Evolutionary conservation across 768 basidiomycete species (phyloP).

Genomic region (Russula abietina): DNA sequence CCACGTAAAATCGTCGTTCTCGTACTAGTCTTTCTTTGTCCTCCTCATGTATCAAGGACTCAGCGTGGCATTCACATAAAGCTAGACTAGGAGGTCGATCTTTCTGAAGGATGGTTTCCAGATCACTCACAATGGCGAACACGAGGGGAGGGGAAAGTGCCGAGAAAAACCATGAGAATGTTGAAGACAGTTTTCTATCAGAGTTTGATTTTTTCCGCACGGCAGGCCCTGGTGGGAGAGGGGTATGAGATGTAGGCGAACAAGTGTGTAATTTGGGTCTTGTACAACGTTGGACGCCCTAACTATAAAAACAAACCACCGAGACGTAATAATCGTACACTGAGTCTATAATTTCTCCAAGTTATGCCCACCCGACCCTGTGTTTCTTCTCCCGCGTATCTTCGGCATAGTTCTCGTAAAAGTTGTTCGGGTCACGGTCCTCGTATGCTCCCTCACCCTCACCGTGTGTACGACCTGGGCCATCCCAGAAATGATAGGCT

Average conservation of each 20-base stretch:
- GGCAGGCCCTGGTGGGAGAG: too few species aligned
- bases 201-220: too few species aligned
- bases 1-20: slow-evolving; percentile 53
- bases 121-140: background rate
- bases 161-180: background rate
- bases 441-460: slow-evolving; percentile 31
- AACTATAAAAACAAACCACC: background rate
- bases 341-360: background rate
- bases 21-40: slow-evolving; percentile 65
- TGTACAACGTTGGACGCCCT: background rate
- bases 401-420: slow-evolving; percentile 81
- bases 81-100: slow-evolving; percentile 53
- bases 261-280: background rate
- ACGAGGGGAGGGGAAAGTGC: background rate
- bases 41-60: slow-evolving; percentile 55
- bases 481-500: slow-evolving; percentile 90
- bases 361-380: slow-evolving; percentile 3
- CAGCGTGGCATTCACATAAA: slow-evolving; percentile 50
- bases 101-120: slow-evolving; percentile 30
- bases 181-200: too few species aligned
- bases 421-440: slow-evolving; percentile 60
- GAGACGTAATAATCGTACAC: background rate
- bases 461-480: slow-evolving; percentile 57
- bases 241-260: background rate
- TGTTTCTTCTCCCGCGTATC: slow-evolving; percentile 36